Base-by-base conservation (phyloP, 768 basidiomycete species). In the Cystobasidiopsis lactophilus region DNA sequence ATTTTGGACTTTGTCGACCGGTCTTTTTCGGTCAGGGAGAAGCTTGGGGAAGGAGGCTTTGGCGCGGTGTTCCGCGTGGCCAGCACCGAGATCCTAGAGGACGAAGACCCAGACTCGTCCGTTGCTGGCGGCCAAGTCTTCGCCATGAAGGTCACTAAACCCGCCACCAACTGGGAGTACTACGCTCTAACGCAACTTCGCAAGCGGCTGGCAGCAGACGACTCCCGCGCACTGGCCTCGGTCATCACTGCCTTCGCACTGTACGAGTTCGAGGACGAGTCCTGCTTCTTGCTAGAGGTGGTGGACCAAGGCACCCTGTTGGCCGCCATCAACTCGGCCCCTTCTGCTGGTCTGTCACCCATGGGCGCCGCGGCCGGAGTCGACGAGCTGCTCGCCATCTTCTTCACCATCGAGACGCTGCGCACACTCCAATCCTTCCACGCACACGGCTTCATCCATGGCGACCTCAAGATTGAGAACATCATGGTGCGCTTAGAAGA, bases 401-500 rank as follows among this genome's bases (percentile, higher is more conserved):
- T 96, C 74, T 98, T 96, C 74, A 73, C 82, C 24, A 74, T 91
- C 62, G 93, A 96, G 66, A 75, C 96, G 5, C 67, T 95, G 37
- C 78, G 79, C 26, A 68, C 82, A 10, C 67, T 95, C 40, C 86
- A 89, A 63, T 78, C 73, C 18, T 75, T 95, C 65, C 93, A 96
- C 65, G 52, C 63, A 16, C 69, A 73, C 0, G 84, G 85, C 11
- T 84, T 96, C 69, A 83, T 98, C 59, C 93, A 98, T 62, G 91
- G 93, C 30, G 93, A 98, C 68, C 74, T 98, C 57, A 98, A 98
- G 71, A 93, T 96, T 66, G 93, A 98, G 69, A 98, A 98, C 68
- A 93, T 89, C 65, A 74, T 98, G n/a, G 71, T 96, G 9, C 78
- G 93, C 3, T 73, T 98, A 41, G 81, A 85, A 57, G 81, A 84